Conservation (phyloP, 2,329 filamentous ascomycete genomes). For the Balansia obtecta region DNA sequence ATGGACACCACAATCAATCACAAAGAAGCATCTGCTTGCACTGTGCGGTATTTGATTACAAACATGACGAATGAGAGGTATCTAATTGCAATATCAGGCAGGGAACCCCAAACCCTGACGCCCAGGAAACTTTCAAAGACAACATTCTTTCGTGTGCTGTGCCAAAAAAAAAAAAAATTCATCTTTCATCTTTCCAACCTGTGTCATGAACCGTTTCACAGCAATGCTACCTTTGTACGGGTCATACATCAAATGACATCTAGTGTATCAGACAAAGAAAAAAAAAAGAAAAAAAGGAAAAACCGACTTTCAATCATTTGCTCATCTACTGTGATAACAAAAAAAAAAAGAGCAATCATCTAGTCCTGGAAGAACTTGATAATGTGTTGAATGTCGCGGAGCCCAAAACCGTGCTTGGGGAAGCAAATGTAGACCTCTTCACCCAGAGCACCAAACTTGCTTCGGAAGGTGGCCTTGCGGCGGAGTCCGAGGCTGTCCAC, state of each 20-base stretch:
- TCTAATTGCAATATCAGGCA: neutral
- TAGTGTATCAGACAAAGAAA: neutral
- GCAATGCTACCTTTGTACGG: neutral
- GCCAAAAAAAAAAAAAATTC: too few species aligned
- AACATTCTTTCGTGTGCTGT: too few species aligned
- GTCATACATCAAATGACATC: neutral
- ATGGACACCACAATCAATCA: neutral
- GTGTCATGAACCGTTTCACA: neutral
- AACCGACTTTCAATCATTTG: too few species aligned
- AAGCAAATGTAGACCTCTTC: conserved; percentile 86
- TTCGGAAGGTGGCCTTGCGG: conserved; percentile 78
- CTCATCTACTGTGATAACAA: too few species aligned
- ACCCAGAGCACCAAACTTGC: conserved; percentile 77
- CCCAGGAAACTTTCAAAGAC: too few species aligned
- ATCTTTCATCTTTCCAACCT: too few species aligned
- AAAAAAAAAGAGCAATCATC: neutral
- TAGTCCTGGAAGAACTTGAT: conserved; percentile 81
- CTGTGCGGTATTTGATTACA: neutral
- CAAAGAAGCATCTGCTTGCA: neutral
- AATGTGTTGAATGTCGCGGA: conserved; percentile 72
- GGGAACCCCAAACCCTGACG: too few species aligned
- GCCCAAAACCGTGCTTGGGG: conserved; percentile 71
- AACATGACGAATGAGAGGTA: neutral
- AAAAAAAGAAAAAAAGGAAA: too few species aligned
- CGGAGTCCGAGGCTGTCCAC: conserved; percentile 72